Percentiles rank a stretch among this genome's conserved stretches.
Conservation (phyloP, 1,139 yeast genomes). For the Candida dubliniensis region DNA sequence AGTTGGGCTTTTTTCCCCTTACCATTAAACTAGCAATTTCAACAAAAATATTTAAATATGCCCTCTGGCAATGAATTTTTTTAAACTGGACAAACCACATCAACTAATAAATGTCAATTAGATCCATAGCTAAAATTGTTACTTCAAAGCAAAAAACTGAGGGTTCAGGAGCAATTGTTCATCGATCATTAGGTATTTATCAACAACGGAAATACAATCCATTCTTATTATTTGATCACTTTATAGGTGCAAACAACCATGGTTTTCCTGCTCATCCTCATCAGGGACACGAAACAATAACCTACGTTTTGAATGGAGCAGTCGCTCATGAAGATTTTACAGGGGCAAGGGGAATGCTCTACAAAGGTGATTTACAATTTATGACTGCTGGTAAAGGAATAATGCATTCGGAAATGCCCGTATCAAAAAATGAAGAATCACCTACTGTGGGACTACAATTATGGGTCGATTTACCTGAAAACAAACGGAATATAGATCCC, state of each 20-base stretch:
- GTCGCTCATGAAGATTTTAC: slow-evolving; percentile 93
- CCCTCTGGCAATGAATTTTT: neutral
- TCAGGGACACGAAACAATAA: slow-evolving; percentile 86
- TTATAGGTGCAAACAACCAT: slow-evolving; percentile 50
- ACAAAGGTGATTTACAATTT: slow-evolving; percentile 86
- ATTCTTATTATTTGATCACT: slow-evolving; percentile 72
- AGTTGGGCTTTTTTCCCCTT: too few species aligned
- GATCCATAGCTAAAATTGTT: slow-evolving; percentile 61
- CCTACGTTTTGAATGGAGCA: slow-evolving; percentile 70
- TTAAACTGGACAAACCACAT: neutral
- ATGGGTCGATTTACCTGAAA: slow-evolving; percentile 87
- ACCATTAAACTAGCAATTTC: too few species aligned
- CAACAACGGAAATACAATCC: slow-evolving; percentile 62
- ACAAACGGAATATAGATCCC: slow-evolving; percentile 68
- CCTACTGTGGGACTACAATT: slow-evolving; percentile 75
- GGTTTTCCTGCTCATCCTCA: slow-evolving; percentile 96
- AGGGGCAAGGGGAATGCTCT: slow-evolving; percentile 73
- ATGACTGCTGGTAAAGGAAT: slow-evolving; percentile 95
- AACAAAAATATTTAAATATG: neutral
- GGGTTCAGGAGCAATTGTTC: slow-evolving; percentile 86
- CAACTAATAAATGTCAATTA: slow-evolving; percentile 16
- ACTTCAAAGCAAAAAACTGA: slow-evolving; percentile 75
- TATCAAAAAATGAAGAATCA: slow-evolving; percentile 54
- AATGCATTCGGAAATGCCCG: slow-evolving; percentile 85
- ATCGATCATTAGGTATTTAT: slow-evolving; percentile 76